phyloP scores from a whole-genome alignment of 202 grass and related monocot species.

The Setaria italica region DNA sequence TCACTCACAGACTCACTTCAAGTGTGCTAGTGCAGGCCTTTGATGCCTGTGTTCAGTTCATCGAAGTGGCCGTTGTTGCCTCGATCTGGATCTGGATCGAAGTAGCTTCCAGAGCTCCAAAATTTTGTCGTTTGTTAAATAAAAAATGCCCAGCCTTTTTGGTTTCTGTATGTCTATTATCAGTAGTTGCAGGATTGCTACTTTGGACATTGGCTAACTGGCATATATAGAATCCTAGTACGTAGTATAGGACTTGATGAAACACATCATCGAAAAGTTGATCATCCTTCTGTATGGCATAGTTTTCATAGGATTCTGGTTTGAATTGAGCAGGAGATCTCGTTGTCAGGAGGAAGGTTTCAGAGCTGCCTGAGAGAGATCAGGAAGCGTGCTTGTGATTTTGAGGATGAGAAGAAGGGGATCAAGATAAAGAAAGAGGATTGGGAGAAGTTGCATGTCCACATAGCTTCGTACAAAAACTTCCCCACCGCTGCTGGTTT shows the following conservation, averaged over 20 bases:
- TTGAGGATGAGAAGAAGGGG: conserved; percentile 70
- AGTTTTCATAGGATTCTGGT: not conserved
- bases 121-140: not conserved
- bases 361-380: conserved; percentile 89
- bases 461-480: conserved; percentile 88
- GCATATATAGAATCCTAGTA: not conserved
- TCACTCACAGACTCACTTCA: not conserved
- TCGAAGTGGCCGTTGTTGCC: not conserved
- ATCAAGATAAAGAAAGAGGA: conserved; percentile 82
- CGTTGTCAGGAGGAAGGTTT: conserved; percentile 68
- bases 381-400: conserved; percentile 64
- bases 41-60: not conserved
- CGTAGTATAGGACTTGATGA: not conserved
- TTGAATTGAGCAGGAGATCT: conserved; percentile 74
- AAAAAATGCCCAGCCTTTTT: not conserved
- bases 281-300: not conserved
- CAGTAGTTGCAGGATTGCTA: not conserved
- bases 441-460: conserved; percentile 81
- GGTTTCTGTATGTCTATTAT: not conserved
- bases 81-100: not conserved
- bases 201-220: not conserved
- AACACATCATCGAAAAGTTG: not conserved
- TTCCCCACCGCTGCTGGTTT: conserved; percentile 92
- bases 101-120: not conserved
- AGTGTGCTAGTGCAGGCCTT: not conserved